These are phyloP conservation scores for Moesziomyces antarcticus DNA, from an alignment of 1,284 basidiomycete species.

Conservation along the genomic window DNA sequence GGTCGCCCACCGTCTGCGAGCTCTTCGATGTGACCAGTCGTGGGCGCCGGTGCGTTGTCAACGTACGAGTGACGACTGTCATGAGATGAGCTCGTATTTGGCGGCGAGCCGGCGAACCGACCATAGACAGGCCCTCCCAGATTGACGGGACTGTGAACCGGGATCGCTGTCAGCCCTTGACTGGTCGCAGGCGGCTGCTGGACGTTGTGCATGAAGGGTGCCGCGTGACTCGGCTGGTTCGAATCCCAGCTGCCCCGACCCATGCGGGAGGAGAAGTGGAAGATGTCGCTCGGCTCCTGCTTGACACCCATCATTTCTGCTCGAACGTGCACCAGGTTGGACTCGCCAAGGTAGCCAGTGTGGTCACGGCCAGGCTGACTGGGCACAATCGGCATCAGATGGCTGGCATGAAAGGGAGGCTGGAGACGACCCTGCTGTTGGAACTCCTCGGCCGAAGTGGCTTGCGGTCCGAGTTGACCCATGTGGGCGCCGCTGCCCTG, in stretches of 20 bases:
- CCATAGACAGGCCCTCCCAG: slow-evolving; percentile 20
- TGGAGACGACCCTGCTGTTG: slow-evolving; percentile 8
- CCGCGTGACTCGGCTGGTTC: slow-evolving; percentile 27
- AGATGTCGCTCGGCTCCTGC: slow-evolving; percentile 28
- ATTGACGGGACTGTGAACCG: slow-evolving; percentile 31
- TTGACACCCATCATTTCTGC: slow-evolving; percentile 14
- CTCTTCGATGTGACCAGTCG: slow-evolving; percentile 22
- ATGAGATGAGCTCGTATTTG: slow-evolving; percentile 40
- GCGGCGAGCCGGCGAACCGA: slow-evolving; percentile 29
- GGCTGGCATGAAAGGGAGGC: slow-evolving; percentile 14
- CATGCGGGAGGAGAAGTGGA: slow-evolving; percentile 37
- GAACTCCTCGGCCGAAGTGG: slow-evolving; percentile 4
- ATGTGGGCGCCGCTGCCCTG: slow-evolving; percentile 6
- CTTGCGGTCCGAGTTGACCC: slow-evolving; percentile 12
- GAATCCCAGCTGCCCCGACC: slow-evolving; percentile 47
- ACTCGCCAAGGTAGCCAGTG: slow-evolving; percentile 4
- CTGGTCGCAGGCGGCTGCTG: slow-evolving; percentile 43
- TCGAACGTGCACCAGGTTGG: slow-evolving; percentile 14
- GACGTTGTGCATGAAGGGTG: slow-evolving; percentile 17
- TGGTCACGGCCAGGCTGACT: slow-evolving; percentile 29
- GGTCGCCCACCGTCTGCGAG: slow-evolving; percentile 19
- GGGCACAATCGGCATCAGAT: slow-evolving; percentile 27
- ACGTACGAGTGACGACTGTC: slow-evolving; percentile 40
- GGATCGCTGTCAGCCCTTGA: slow-evolving; percentile 30
- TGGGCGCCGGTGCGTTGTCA: slow-evolving; percentile 1